Percentiles rank a stretch among this genome's conserved stretches.
Conservation (phyloP, 139 green algal species). For the Closterium sp. region DNA sequence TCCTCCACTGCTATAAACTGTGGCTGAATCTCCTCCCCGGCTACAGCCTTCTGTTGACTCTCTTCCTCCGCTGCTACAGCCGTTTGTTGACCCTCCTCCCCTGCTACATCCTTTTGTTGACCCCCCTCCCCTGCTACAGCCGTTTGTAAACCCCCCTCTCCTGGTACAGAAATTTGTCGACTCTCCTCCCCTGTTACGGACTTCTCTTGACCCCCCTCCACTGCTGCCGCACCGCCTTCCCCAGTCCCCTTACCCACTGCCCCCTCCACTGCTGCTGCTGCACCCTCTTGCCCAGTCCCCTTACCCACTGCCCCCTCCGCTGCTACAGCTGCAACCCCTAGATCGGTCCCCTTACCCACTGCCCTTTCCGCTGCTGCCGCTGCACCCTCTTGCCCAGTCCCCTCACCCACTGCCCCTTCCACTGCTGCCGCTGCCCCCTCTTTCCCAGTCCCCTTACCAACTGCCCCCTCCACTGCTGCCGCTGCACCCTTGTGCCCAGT, state of each 20-base stretch:
- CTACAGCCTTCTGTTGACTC: neutral
- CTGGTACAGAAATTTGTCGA: no score
- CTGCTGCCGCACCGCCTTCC: no score
- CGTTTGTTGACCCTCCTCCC: neutral
- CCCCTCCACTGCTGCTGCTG: no score
- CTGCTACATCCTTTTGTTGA: neutral
- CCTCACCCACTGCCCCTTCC: no score
- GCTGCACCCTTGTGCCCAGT: neutral
- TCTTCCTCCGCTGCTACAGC: neutral
- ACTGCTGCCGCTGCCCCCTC: no score
- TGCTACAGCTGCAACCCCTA: no score
- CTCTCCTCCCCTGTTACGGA: neutral
- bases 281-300: neutral
- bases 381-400: neutral
- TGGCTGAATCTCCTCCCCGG: neutral
- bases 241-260: no score
- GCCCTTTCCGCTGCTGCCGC: no score
- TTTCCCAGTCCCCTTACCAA: no score
- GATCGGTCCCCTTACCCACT: neutral
- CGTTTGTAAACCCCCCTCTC: no score
- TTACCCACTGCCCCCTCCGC: neutral
- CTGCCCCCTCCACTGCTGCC: no score
- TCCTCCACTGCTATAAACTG: neutral
- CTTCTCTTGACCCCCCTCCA: no score
- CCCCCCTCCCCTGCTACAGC: neutral